Percentiles rank a stretch among this genome's conserved stretches.
Conservation (phyloP, 345 rosid species). For the Leavenworthia alabamica region DNA sequence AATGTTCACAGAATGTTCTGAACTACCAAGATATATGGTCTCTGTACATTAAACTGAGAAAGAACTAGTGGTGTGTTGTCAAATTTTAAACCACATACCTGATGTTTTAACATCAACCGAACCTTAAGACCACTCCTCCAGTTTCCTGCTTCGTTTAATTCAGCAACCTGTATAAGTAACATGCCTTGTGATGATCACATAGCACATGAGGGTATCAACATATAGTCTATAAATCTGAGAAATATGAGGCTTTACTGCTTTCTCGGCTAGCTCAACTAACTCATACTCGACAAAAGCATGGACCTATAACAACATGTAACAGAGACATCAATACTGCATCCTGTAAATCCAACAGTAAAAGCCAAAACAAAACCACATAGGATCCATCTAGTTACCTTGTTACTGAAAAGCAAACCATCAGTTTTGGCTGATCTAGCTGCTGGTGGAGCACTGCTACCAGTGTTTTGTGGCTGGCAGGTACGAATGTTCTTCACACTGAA, state of each 20-base stretch:
- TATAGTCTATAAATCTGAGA: background rate
- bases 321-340: constrained; percentile 3
- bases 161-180: constrained; percentile 52
- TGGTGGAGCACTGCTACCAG: constrained; percentile 53
- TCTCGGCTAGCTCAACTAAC: constrained; percentile 84
- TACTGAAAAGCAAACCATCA: constrained; percentile 81
- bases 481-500: constrained; percentile 89
- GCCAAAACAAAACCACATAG: background rate
- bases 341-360: background rate
- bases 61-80: background rate
- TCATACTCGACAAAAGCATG: constrained; percentile 98
- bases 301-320: constrained; percentile 46
- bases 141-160: constrained; percentile 72
- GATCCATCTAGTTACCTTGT: constrained; percentile 56
- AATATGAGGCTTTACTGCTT: constrained; percentile 61
- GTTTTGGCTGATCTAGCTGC: constrained; percentile 69
- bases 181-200: constrained; percentile 1
- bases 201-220: background rate
- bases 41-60: background rate
- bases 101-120: constrained; percentile 66
- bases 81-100: constrained; percentile 34
- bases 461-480: constrained; percentile 82
- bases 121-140: constrained; percentile 98
- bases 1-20: no score
- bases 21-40: background rate